Conservation (phyloP, 2,329 filamentous ascomycete species). For the Fusarium brachygibbosum region DNA sequence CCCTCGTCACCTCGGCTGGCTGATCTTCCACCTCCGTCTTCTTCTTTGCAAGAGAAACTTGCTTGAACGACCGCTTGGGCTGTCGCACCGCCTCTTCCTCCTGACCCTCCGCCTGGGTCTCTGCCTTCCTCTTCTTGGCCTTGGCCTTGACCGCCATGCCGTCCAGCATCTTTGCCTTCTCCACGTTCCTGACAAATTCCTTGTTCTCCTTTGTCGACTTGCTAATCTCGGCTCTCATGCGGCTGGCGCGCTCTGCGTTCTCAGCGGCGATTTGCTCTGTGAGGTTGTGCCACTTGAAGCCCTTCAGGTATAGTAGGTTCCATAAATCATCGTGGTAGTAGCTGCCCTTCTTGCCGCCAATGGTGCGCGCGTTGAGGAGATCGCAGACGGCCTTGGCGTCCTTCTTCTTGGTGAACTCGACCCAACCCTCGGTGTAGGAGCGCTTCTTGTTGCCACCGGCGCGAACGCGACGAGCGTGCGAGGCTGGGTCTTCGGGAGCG, state of each 20-base stretch:
- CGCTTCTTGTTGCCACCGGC: constrained; percentile 87
- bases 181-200: constrained; percentile 82
- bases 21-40: constrained; percentile 60
- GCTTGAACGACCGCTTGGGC: constrained; percentile 70
- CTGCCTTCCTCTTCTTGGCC: constrained; percentile 57
- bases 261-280: constrained; percentile 85
- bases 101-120: constrained; percentile 44
- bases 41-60: constrained; percentile 71
- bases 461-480: constrained; percentile 75
- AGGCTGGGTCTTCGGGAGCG: constrained; percentile 78
- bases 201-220: constrained; percentile 84
- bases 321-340: constrained; percentile 90
- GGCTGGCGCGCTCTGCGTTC: constrained; percentile 81
- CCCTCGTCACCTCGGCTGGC: constrained; percentile 69
- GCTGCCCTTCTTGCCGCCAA: constrained; percentile 85
- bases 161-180: constrained; percentile 83
- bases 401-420: constrained; percentile 82
- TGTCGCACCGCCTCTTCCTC: constrained; percentile 40
- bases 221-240: constrained; percentile 82
- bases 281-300: constrained; percentile 84
- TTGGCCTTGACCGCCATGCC: constrained; percentile 74
- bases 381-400: constrained; percentile 84
- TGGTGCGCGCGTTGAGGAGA: constrained; percentile 80
- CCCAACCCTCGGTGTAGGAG: constrained; percentile 87
- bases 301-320: constrained; percentile 84